Evolutionary conservation across 129 eudicot genomes (phyloP).

Genomic region (Chrysanthemum lavandulifolium): DNA sequence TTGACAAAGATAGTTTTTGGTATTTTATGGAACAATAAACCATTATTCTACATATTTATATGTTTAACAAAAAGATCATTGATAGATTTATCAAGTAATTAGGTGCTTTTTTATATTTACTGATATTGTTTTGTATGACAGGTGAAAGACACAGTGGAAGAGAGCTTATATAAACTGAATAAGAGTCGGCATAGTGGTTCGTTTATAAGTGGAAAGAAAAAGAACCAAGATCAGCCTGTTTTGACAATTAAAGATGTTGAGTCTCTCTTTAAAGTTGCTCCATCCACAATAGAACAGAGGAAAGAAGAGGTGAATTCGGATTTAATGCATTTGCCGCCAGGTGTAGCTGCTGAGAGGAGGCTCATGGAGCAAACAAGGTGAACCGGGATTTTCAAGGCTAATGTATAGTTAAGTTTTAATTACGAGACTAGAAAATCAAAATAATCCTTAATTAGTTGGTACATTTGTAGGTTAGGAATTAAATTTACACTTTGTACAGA

Average conservation of each 20-base stretch:
- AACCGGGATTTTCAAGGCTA: no score
- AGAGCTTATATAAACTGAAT: slow-evolving; percentile 80
- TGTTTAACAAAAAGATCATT: background rate
- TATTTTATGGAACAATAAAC: no score
- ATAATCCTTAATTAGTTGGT: background rate
- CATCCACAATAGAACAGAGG: slow-evolving; percentile 29
- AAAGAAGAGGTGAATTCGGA: slow-evolving; percentile 36
- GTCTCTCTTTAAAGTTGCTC: slow-evolving; percentile 65
- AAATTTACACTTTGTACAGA: background rate
- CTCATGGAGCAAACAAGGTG: slow-evolving; percentile 37
- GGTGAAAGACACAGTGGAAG: slow-evolving; percentile 92
- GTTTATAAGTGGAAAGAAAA: slow-evolving; percentile 76
- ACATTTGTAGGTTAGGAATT: background rate
- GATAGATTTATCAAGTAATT: background rate
- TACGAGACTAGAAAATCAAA: no score
- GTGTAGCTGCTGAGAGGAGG: slow-evolving; percentile 87
- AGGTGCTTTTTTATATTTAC: background rate
- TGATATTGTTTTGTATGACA: slow-evolving; percentile 21
- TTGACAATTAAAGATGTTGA: slow-evolving; percentile 83
- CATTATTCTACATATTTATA: no score
- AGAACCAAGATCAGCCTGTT: slow-evolving; percentile 84
- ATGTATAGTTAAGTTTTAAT: no score
- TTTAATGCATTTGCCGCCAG: slow-evolving; percentile 74
- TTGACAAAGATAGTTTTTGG: no score
- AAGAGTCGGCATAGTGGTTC: slow-evolving; percentile 60